Conservation (phyloP, 148 eudicot species). For the Fallopia convolvulus region DNA sequence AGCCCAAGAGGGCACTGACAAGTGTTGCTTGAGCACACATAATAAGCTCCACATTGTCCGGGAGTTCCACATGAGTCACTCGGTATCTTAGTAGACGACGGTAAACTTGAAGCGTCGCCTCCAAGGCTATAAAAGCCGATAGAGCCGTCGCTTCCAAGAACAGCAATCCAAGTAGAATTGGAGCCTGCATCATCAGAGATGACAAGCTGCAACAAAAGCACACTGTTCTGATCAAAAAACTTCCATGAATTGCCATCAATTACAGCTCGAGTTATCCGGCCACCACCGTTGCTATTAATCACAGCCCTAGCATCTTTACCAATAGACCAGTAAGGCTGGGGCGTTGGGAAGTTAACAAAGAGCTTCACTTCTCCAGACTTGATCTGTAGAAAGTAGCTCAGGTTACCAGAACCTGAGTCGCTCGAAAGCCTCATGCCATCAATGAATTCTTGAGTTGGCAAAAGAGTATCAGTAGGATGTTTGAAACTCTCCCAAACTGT, state of each 20-base stretch:
- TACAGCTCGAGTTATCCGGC: constrained; percentile 26
- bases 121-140: constrained; percentile 46
- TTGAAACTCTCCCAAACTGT: constrained; percentile 79
- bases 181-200: constrained; percentile 20
- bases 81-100: constrained; percentile 42
- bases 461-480: constrained; percentile 75
- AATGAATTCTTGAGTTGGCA: constrained; percentile 52
- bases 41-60: constrained; percentile 51
- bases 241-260: constrained; percentile 65
- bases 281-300: constrained; percentile 42
- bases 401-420: constrained; percentile 27
- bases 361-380: constrained; percentile 60
- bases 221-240: constrained; percentile 49
- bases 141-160: constrained; percentile 55
- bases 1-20: constrained; percentile 65
- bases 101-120: constrained; percentile 12
- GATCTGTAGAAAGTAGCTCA: constrained; percentile 61
- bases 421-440: constrained; percentile 68
- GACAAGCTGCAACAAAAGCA: constrained; percentile 53
- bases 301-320: constrained; percentile 22
- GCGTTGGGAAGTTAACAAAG: constrained; percentile 43
- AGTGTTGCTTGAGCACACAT: constrained; percentile 44
- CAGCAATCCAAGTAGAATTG: constrained; percentile 66
- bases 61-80: constrained; percentile 57
- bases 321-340: constrained; percentile 78